Evolutionary conservation across 1,284 basidiomycete species (phyloP).

Genomic region (Caloboletus firmus): DNA sequence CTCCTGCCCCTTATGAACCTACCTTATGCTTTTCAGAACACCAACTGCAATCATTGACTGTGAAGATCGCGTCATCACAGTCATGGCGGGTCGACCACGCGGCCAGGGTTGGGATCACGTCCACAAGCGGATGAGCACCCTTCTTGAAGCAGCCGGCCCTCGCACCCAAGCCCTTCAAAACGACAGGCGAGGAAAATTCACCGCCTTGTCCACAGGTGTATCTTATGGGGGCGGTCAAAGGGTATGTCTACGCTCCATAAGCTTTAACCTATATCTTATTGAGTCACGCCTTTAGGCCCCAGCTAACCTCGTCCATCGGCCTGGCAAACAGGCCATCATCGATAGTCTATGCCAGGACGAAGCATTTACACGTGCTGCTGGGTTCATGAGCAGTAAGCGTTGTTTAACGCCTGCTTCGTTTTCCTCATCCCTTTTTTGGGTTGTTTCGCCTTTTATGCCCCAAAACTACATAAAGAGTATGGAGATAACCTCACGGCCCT

Average conservation of each 20-base stretch:
- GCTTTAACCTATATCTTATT: no score
- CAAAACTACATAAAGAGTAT: not conserved
- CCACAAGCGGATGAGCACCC: not conserved
- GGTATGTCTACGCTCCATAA: not conserved
- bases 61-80: not conserved
- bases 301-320: not conserved
- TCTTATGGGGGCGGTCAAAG: not conserved
- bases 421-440: not conserved
- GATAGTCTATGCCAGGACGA: not conserved
- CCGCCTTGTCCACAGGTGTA: not conserved
- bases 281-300: not conserved
- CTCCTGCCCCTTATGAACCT: no score
- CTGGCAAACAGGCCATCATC: not conserved
- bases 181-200: not conserved
- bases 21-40: not conserved
- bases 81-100: not conserved
- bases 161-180: not conserved
- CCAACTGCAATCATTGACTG: not conserved
- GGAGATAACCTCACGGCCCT: not conserved
- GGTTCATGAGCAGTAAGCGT: not conserved
- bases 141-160: not conserved
- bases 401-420: no score
- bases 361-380: not conserved
- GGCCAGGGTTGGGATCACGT: not conserved
- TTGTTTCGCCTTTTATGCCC: not conserved